Percentiles rank a stretch among this genome's conserved stretches.
Evolutionary conservation across 2,329 filamentous ascomycete species (phyloP).

Genomic region (Fusarium sp.): DNA sequence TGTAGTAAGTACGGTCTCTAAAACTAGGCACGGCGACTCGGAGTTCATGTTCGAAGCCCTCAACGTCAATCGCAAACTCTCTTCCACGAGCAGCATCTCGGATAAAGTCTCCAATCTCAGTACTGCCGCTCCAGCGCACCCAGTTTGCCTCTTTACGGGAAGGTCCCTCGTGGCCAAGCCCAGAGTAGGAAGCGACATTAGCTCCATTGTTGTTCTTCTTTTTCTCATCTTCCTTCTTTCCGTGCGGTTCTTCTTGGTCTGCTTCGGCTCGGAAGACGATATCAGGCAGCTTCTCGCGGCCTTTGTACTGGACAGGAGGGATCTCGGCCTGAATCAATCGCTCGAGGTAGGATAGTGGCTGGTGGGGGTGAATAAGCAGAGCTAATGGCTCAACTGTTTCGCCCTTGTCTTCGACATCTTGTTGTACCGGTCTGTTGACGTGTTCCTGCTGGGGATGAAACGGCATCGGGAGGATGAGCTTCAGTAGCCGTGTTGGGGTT

Average conservation of each 20-base stretch:
- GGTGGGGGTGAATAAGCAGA: slow-evolving; percentile 87
- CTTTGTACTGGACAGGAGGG: slow-evolving; percentile 74
- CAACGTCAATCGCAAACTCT: slow-evolving; percentile 87
- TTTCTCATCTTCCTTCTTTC: slow-evolving; percentile 53
- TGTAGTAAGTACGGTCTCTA: slow-evolving; percentile 89
- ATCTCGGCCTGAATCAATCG: slow-evolving; percentile 90
- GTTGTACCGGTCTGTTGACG: slow-evolving; percentile 59
- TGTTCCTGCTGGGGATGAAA: slow-evolving; percentile 57
- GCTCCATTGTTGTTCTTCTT: slow-evolving; percentile 39
- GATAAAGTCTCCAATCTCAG: slow-evolving; percentile 95
- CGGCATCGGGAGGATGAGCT: slow-evolving; percentile 81
- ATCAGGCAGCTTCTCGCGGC: slow-evolving; percentile 76
- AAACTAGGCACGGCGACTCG: slow-evolving; percentile 88
- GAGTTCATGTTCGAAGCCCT: slow-evolving; percentile 75
- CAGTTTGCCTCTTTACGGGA: slow-evolving; percentile 66
- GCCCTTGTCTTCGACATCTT: slow-evolving; percentile 50
- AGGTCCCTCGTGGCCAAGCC: slow-evolving; percentile 73
- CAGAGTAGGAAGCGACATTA: slow-evolving; percentile 78
- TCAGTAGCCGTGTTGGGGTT: slow-evolving; percentile 83
- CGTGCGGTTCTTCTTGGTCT: slow-evolving; percentile 66
- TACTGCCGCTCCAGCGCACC: slow-evolving; percentile 89
- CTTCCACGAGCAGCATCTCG: slow-evolving; percentile 86
- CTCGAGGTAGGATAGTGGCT: slow-evolving; percentile 91
- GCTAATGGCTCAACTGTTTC: slow-evolving; percentile 81
- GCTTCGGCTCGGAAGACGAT: slow-evolving; percentile 86